A percentile compares a stretch with the other conserved stretches of the same genome.
These are phyloP conservation scores for Tolypocladium pustulatum DNA, from an alignment of 2,329 filamentous ascomycete genomes.

Conservation along the genomic window DNA sequence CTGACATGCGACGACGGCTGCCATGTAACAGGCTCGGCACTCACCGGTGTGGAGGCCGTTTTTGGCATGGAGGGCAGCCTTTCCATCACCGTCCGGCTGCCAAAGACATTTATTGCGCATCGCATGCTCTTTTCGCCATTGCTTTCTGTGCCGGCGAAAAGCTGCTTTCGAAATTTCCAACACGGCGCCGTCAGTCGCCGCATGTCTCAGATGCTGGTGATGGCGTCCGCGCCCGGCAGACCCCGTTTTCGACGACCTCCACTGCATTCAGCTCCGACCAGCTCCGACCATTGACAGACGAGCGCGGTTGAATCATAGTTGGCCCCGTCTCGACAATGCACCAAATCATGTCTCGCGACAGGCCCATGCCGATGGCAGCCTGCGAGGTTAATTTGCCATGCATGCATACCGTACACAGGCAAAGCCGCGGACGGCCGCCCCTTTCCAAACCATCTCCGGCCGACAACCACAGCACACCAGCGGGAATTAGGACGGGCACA, in stretches of 20 bases:
- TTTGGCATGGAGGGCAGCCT: neutral
- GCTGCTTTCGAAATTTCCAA: neutral
- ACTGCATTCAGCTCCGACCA: neutral
- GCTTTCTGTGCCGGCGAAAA: neutral
- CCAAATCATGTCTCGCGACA: neutral
- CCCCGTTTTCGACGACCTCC: neutral
- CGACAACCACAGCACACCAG: neutral
- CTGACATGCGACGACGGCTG: neutral
- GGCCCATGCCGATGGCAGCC: neutral
- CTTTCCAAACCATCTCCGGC: neutral
- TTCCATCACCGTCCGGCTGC: neutral
- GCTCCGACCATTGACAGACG: neutral
- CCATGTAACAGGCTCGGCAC: neutral
- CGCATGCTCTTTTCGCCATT: neutral
- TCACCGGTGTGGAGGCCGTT: neutral
- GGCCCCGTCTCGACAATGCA: neutral
- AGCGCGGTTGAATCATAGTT: neutral
- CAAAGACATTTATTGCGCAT: neutral
- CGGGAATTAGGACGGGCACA: neutral
- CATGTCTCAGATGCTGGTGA: neutral
- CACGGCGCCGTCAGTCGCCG: neutral
- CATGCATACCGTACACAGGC: neutral
- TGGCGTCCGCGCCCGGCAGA: neutral
- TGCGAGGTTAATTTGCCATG: neutral
- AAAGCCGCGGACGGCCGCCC: neutral